These are phyloP conservation scores for Trichoderma sp. DNA, from an alignment of 2,329 filamentous ascomycete species.

Conservation along the genomic window DNA sequence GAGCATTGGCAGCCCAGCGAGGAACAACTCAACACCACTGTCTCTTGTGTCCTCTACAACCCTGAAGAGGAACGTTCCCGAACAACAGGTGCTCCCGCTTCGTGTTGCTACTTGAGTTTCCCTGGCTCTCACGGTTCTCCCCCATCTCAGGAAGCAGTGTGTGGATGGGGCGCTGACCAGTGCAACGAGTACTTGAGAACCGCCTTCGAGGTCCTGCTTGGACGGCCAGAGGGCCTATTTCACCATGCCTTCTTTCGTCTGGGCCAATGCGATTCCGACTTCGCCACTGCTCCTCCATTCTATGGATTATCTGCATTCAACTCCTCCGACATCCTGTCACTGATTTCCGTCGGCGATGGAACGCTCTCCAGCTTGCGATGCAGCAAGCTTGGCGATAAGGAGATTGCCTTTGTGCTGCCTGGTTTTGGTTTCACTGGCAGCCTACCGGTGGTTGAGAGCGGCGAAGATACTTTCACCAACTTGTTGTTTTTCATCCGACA, in stretches of 20 bases:
- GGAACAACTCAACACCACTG: conserved; percentile 29
- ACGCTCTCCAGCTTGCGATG: background rate
- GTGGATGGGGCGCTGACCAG: conserved; percentile 35
- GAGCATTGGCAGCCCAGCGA: conserved; percentile 33
- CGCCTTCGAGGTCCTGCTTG: conserved; percentile 36
- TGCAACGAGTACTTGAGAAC: conserved; percentile 35
- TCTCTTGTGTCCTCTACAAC: conserved; percentile 24
- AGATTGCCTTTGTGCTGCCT: conserved; percentile 20
- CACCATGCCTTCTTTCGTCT: conserved; percentile 32
- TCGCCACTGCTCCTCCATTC: background rate
- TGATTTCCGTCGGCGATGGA: background rate
- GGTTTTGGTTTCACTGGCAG: conserved; percentile 4
- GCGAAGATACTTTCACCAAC: background rate
- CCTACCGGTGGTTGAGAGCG: too few relatives aligned
- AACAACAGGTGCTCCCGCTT: background rate
- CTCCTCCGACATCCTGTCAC: background rate
- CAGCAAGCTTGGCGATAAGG: background rate
- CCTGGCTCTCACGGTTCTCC: background rate
- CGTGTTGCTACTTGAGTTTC: conserved; percentile 21
- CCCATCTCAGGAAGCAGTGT: background rate
- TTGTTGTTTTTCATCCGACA: background rate
- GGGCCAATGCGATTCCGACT: background rate
- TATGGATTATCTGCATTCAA: conserved; percentile 4
- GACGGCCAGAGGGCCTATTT: conserved; percentile 8
- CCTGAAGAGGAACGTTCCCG: background rate